These are phyloP conservation scores for Mycena capillaripes DNA, from an alignment of 768 basidiomycete genomes.

Conservation along the genomic window DNA sequence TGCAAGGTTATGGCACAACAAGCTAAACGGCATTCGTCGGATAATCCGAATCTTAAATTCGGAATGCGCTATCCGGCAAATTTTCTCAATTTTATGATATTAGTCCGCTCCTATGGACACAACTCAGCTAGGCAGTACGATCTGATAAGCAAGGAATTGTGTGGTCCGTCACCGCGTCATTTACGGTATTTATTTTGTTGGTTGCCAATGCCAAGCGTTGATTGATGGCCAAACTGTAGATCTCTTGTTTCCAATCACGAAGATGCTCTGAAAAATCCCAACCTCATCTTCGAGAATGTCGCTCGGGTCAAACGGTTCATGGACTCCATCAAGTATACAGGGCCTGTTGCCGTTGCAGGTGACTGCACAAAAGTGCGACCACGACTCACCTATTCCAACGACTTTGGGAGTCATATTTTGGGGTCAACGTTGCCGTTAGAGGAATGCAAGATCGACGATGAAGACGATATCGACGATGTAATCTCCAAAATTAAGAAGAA, in stretches of 20 bases:
- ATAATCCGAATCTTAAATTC: too few species aligned
- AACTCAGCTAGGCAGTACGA: too few species aligned
- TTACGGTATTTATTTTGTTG: too few species aligned
- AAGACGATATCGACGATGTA: slow-evolving; percentile 42
- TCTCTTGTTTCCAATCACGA: slow-evolving; percentile 37
- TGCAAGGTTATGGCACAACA: too few species aligned
- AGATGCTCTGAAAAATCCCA: slow-evolving; percentile 42
- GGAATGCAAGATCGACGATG: slow-evolving; percentile 39
- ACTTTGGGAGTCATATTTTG: slow-evolving; percentile 43
- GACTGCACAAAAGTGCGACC: slow-evolving; percentile 46
- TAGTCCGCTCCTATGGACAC: too few species aligned
- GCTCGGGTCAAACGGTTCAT: slow-evolving; percentile 42
- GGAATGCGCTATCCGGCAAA: too few species aligned
- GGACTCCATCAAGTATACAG: slow-evolving; percentile 33
- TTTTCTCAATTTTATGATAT: too few species aligned
- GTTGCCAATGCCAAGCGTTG: too few species aligned
- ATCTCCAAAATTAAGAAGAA: slow-evolving; percentile 31
- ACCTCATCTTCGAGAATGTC: slow-evolving; percentile 43
- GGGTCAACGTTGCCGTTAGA: slow-evolving; percentile 35
- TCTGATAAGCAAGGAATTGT: too few species aligned
- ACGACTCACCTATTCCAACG: slow-evolving; percentile 41
- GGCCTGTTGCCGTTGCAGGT: slow-evolving; percentile 40
- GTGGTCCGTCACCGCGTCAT: too few species aligned
- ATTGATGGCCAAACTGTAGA: too few species aligned
- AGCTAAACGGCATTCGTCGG: too few species aligned